phyloP scores from a whole-genome alignment of 2,329 filamentous ascomycete species.

The Apiospora koreana region DNA sequence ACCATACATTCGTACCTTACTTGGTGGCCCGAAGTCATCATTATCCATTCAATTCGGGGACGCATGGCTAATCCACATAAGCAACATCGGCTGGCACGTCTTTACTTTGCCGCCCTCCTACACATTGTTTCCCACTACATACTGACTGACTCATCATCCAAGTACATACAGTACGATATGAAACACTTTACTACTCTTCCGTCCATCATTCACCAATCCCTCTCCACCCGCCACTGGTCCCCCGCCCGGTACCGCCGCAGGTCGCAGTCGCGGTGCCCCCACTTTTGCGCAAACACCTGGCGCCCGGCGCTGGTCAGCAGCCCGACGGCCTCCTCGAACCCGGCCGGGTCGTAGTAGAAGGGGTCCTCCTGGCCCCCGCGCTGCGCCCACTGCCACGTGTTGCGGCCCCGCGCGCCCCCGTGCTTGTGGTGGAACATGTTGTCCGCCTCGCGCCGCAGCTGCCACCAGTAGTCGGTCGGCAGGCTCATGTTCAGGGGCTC shows the following conservation, averaged over 20 bases:
- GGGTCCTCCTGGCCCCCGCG: slow-evolving; percentile 43
- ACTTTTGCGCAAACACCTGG: slow-evolving; percentile 41
- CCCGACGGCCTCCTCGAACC: slow-evolving; percentile 34
- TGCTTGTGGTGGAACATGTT: slow-evolving; percentile 46
- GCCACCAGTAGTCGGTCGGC: slow-evolving; percentile 31
- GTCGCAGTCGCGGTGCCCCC: slow-evolving; percentile 48
- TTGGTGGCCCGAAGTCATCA: no score
- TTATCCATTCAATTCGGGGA: no score
- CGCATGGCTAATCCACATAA: no score
- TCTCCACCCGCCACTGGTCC: slow-evolving; percentile 49
- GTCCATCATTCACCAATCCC: slow-evolving; percentile 35
- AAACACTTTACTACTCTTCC: neutral
- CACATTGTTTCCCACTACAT: no score
- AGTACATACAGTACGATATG: no score
- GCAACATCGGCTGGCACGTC: no score
- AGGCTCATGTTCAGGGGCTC: slow-evolving; percentile 22
- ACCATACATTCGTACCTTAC: no score
- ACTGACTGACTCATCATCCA: no score
- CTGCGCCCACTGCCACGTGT: slow-evolving; percentile 45
- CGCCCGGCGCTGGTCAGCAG: slow-evolving; percentile 37
- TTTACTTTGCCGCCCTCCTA: no score
- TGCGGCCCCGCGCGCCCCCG: slow-evolving; percentile 36
- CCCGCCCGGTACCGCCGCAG: slow-evolving; percentile 38
- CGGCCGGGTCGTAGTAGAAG: slow-evolving; percentile 40
- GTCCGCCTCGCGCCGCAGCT: slow-evolving; percentile 28